Conservation (phyloP, 2,329 filamentous ascomycete species). For the Pyricularia pennisetigena region DNA sequence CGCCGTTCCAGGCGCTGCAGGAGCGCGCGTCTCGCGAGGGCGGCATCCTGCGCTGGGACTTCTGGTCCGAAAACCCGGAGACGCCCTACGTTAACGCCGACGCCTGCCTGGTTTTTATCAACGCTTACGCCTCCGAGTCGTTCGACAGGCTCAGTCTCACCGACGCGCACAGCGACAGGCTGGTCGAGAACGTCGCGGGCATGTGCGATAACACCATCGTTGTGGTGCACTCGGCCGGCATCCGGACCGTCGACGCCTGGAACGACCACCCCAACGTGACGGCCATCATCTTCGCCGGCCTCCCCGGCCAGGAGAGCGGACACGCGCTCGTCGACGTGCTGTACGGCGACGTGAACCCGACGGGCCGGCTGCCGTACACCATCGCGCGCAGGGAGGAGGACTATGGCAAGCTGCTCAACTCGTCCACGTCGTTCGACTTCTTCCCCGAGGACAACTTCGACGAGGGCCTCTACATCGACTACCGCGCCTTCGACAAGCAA, state of each 20-base stretch:
- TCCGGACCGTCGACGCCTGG: slow-evolving; percentile 49
- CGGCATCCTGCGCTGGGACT: slow-evolving; percentile 50
- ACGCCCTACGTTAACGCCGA: slow-evolving; percentile 38
- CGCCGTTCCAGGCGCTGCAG: slow-evolving; percentile 49
- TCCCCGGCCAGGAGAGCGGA: slow-evolving; percentile 53
- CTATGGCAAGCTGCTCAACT: slow-evolving; percentile 33
- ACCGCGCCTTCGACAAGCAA: slow-evolving; percentile 40
- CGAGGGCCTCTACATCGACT: slow-evolving; percentile 46
- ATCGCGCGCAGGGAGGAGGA: slow-evolving; percentile 37
- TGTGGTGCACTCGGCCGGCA: slow-evolving; percentile 56
- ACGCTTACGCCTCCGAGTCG: slow-evolving; percentile 68
- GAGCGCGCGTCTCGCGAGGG: slow-evolving; percentile 39
- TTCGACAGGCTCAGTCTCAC: slow-evolving; percentile 56
- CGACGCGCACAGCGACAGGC: slow-evolving; percentile 55
- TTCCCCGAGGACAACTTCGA: slow-evolving; percentile 44
- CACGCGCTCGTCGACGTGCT: slow-evolving; percentile 50
- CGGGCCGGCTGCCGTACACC: slow-evolving; percentile 48
- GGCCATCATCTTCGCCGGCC: slow-evolving; percentile 48
- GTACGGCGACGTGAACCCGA: slow-evolving; percentile 49
- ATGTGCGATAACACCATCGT: slow-evolving; percentile 49
- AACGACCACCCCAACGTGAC: slow-evolving; percentile 48
- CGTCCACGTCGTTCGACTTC: slow-evolving; percentile 19
- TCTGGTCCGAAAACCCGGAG: slow-evolving; percentile 29
- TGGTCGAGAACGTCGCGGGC: slow-evolving; percentile 44
- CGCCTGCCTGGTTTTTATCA: slow-evolving; percentile 56